Evolutionary conservation across 345 rosid species (phyloP), one percentile per base, ranked within the genome.

Genomic region (Limnanthes douglasii): DNA sequence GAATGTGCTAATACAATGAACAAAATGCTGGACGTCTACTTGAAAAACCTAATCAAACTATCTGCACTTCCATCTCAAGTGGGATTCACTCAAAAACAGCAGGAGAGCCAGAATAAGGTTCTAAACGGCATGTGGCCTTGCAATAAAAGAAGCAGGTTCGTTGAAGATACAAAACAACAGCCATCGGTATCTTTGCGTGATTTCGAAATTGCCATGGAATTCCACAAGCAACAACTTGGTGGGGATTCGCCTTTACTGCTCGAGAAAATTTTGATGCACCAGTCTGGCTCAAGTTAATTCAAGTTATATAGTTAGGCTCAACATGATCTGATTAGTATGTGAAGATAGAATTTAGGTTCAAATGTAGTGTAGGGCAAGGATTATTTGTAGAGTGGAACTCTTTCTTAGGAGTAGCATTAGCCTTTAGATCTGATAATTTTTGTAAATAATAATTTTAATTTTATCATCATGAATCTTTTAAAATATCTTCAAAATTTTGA

Each of bases 181-280:
- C 39, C 45, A 43, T 53, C 74, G 21, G 59, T 85, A 59, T 85
- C 96, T 45, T 34, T 85, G 59, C 80, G 43, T 59, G 96, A 90
- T 68, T 90, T 90, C 45, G 75, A 78, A 64, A 83, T 78, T 50
- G 94, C 99, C 3, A 78, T 81, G 96, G 94, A 85, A 70, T 60
- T 85, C 41, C 77, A 78, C 60, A 93, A 88, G 3, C 80, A 69
- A 57, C 93, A 77, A 52, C 80, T 90, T 40, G 96, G 94, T 36
- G 99, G 78, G 62, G 85, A 78, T 62, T 90, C 96, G 99, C 82
- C 94, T 1, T 54, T 72, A 63, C 65, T 73, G 39, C 68, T 75
- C 46, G 99, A 92, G 71, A 78, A 66, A 56, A 72, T 81, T 45
- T 65, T 68, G 19, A 57, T 71, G 68, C 62, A 54, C 43, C 56